A percentile compares a stretch with the other conserved stretches of the same genome.
Conservation (phyloP, 768 basidiomycete genomes). For the Plicaturopsis crispa region DNA sequence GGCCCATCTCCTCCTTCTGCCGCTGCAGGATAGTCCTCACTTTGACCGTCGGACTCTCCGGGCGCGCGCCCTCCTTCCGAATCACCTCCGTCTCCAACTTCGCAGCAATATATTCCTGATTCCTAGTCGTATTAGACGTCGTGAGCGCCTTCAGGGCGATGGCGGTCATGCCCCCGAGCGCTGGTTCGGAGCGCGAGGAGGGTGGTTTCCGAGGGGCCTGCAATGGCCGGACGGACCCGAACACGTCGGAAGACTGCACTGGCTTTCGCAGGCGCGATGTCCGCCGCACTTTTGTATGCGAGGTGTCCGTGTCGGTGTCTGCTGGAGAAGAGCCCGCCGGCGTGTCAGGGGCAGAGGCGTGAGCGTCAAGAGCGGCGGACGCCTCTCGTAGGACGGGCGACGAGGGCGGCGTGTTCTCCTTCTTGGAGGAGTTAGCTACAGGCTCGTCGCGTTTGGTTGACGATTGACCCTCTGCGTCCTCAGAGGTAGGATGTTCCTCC, state of each 20-base stretch:
- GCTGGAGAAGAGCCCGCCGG: slow-evolving; percentile 5
- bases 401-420: slow-evolving; percentile 16
- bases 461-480: too few relatives aligned
- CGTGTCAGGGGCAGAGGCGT: slow-evolving; percentile 5
- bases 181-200: slow-evolving; percentile 21
- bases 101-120: slow-evolving; percentile 57
- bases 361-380: slow-evolving; percentile 12
- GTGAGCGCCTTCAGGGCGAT: slow-evolving; percentile 66
- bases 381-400: slow-evolving; percentile 20
- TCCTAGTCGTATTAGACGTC: slow-evolving; percentile 60
- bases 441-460: too few relatives aligned
- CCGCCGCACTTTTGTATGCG: slow-evolving; percentile 31
- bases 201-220: slow-evolving; percentile 38
- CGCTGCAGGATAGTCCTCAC: slow-evolving; percentile 61
- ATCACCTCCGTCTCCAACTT: slow-evolving; percentile 66
- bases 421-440: slow-evolving; percentile 12
- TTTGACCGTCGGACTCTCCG: slow-evolving; percentile 75
- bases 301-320: background rate
- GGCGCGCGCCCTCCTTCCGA: slow-evolving; percentile 59
- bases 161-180: slow-evolving; percentile 53
- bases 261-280: slow-evolving; percentile 44
- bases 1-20: slow-evolving; percentile 54
- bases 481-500: too few relatives aligned
- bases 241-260: slow-evolving; percentile 28
- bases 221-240: slow-evolving; percentile 23